Conservation (phyloP, 768 basidiomycete genomes). For the Boletus sp. region DNA sequence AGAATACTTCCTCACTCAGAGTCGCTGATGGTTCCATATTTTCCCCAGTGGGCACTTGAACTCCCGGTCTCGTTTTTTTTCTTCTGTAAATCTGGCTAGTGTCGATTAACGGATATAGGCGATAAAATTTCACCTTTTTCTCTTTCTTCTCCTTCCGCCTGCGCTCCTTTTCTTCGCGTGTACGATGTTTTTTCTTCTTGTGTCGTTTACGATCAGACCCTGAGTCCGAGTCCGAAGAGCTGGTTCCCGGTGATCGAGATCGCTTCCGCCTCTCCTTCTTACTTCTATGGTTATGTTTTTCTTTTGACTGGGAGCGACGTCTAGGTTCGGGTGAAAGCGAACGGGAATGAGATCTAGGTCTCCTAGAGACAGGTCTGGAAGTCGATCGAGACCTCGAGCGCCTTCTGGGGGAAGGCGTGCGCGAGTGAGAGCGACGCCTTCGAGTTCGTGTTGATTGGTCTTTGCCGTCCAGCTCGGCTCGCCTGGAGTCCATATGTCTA, state of each 20-base stretch:
- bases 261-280: constrained; percentile 31
- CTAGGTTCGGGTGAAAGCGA: constrained; percentile 26
- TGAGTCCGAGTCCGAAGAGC: constrained; percentile 35
- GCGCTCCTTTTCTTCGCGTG: constrained; percentile 48
- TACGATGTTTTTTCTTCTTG: constrained; percentile 45
- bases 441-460: constrained; percentile 2
- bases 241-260: constrained; percentile 40
- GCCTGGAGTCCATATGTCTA: constrained; percentile 12
- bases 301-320: constrained; percentile 37
- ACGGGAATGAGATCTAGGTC: constrained; percentile 21
- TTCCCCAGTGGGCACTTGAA: constrained; percentile 73
- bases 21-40: constrained; percentile 84
- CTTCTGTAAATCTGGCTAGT: constrained; percentile 43
- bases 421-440: constrained; percentile 22
- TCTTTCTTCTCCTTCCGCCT: constrained; percentile 67
- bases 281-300: constrained; percentile 18
- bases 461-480: constrained; percentile 7
- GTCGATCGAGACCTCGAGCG: constrained; percentile 28
- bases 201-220: constrained; percentile 35
- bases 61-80: constrained; percentile 48
- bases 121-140: constrained; percentile 48
- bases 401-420: constrained; percentile 17
- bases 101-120: background rate
- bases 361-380: constrained; percentile 15
- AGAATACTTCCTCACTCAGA: constrained; percentile 56